phyloP scores from a whole-genome alignment of 192 early-diverging fungal genomes.

The Kickxella alabastrina region DNA sequence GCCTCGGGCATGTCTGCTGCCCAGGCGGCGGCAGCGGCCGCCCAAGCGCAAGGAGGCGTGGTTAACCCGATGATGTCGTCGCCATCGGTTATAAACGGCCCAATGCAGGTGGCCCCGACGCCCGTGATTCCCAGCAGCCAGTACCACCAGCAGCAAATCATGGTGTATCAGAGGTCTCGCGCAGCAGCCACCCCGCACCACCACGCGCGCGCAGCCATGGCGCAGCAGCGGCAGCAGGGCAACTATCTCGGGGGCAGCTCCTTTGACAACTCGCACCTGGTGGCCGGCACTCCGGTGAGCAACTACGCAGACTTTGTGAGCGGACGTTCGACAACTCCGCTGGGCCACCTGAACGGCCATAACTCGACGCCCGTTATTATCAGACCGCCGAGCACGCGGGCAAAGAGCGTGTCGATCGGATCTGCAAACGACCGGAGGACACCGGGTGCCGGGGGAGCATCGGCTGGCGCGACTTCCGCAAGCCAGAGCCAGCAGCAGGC shows the following conservation, averaged over 20 bases:
- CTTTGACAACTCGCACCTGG: slow-evolving; percentile 26
- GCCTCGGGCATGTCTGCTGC: slow-evolving; percentile 32
- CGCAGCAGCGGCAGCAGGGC: slow-evolving; percentile 63
- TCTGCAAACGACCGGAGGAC: slow-evolving; percentile 45
- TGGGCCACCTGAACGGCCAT: slow-evolving; percentile 38
- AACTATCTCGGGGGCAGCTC: slow-evolving; percentile 27
- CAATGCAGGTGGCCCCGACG: slow-evolving; percentile 52
- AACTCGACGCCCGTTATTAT: slow-evolving; percentile 43
- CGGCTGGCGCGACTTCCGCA: slow-evolving; percentile 13
- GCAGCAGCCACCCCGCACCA: slow-evolving; percentile 79
- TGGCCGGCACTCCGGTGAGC: slow-evolving; percentile 42
- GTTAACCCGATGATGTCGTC: slow-evolving; percentile 48
- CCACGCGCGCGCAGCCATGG: slow-evolving; percentile 85
- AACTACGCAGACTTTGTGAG: slow-evolving; percentile 50
- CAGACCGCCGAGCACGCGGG: slow-evolving; percentile 43
- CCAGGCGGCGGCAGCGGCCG: slow-evolving; percentile 25
- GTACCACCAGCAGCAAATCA: slow-evolving; percentile 73
- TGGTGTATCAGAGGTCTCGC: slow-evolving; percentile 67
- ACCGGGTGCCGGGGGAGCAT: slow-evolving; percentile 16
- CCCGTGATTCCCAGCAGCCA: slow-evolving; percentile 51
- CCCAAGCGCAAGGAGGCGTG: slow-evolving; percentile 18
- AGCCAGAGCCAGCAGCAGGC: slow-evolving; percentile 15
- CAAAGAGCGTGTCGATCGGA: slow-evolving; percentile 42
- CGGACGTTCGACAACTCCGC: slow-evolving; percentile 45
- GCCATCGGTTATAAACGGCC: slow-evolving; percentile 44